Evolutionary conservation across 2,329 filamentous ascomycete species (phyloP).

Genomic region (Grosmannia clavigera): DNA sequence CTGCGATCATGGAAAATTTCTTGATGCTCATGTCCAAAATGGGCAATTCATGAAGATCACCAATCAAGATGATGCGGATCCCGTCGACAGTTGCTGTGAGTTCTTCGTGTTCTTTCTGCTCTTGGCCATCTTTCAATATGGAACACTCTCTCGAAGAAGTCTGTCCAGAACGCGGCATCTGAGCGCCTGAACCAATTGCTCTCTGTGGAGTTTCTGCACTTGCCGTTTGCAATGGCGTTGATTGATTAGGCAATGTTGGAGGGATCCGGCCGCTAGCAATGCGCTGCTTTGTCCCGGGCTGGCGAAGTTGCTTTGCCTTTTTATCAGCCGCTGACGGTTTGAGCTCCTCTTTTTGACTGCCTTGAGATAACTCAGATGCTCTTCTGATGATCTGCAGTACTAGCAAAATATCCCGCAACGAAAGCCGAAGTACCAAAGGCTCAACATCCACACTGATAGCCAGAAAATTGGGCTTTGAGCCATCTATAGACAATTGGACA

Average conservation of each 20-base stretch:
- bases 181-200: background rate
- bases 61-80: constrained; percentile 84
- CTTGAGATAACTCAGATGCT: constrained; percentile 68
- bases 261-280: constrained; percentile 43
- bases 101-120: constrained; percentile 48
- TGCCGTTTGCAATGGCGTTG: constrained; percentile 6
- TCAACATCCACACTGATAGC: constrained; percentile 83
- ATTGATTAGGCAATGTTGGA: constrained; percentile 34
- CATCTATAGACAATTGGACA: constrained; percentile 77
- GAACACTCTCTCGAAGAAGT: background rate
- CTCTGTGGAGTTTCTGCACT: background rate
- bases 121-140: constrained; percentile 15
- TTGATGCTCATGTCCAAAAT: constrained; percentile 91
- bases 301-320: constrained; percentile 42
- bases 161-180: background rate
- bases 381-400: constrained; percentile 86
- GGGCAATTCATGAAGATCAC: constrained; percentile 88
- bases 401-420: constrained; percentile 85
- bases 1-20: constrained; percentile 70
- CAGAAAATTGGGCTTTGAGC: constrained; percentile 46
- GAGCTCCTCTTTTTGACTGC: constrained; percentile 38
- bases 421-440: constrained; percentile 79
- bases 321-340: constrained; percentile 32
- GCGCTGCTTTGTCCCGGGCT: constrained; percentile 37
- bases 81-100: constrained; percentile 79